phyloP scores from a whole-genome alignment of 2,329 filamentous ascomycete genomes.

The Mycosphaerella arachidis region DNA sequence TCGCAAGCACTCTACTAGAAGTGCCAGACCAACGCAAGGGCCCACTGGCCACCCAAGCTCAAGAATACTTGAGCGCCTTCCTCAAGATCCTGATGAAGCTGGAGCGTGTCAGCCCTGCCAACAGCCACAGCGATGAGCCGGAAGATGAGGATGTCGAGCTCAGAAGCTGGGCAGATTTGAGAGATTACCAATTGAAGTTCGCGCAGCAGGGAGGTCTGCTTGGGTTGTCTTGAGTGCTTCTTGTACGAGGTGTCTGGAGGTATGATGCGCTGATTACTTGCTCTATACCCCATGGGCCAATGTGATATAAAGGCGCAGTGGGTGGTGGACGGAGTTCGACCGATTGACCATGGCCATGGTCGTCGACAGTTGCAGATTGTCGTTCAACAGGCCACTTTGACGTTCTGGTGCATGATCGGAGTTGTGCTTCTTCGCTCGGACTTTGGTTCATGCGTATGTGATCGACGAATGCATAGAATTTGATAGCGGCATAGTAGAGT shows the following conservation, averaged over 20 bases:
- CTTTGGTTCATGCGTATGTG: neutral
- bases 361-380: conserved; percentile 4
- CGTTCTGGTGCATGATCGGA: neutral
- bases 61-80: conserved; percentile 68
- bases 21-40: conserved; percentile 52
- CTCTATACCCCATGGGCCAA: conserved; percentile 19
- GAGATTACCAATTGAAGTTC: conserved; percentile 72
- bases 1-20: conserved; percentile 74
- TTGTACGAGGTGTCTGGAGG: conserved; percentile 1
- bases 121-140: conserved; percentile 39
- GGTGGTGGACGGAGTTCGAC: conserved; percentile 3
- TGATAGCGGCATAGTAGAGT: neutral
- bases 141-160: conserved; percentile 71
- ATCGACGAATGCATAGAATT: neutral
- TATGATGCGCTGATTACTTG: conserved; percentile 8
- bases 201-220: conserved; percentile 58
- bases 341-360: conserved; percentile 12
- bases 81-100: conserved; percentile 70
- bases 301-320: conserved; percentile 12
- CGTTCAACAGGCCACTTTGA: neutral
- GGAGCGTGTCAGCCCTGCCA: conserved; percentile 57
- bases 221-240: conserved; percentile 24
- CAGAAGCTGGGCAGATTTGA: conserved; percentile 70
- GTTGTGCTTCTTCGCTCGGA: neutral
- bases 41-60: conserved; percentile 53